These are phyloP conservation scores for Hymenoscyphus occultus DNA, from an alignment of 2,329 filamentous ascomycete genomes.

Conservation along the genomic window DNA sequence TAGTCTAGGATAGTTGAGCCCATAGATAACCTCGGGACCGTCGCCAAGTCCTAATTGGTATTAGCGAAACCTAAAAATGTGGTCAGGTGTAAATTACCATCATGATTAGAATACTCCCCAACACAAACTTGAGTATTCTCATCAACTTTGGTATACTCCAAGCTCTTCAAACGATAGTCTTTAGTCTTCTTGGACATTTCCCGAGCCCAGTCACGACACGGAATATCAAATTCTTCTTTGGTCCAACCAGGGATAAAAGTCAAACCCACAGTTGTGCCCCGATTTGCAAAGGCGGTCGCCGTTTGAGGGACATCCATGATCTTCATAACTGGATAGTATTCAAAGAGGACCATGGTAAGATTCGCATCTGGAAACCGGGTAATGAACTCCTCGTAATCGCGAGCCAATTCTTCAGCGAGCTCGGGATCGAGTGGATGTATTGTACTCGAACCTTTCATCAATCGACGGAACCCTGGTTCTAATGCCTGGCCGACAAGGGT, in stretches of 20 bases:
- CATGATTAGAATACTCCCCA: conserved; percentile 29
- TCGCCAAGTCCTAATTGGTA: conserved; percentile 18
- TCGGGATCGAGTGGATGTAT: conserved; percentile 33
- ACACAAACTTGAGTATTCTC: conserved; percentile 13
- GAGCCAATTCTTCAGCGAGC: conserved; percentile 31
- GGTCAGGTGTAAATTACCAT: conserved; percentile 15
- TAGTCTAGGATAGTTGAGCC: conserved; percentile 42
- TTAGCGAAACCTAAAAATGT: conserved; percentile 6
- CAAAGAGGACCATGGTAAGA: conserved; percentile 26
- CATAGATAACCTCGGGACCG: conserved; percentile 37
- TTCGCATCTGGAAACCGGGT: conserved; percentile 20
- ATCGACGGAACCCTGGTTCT: conserved; percentile 39
- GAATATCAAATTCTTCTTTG: conserved; percentile 19
- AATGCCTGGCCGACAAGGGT: conserved; percentile 32
- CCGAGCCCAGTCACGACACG: conserved; percentile 23
- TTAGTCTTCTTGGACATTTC: conserved; percentile 16
- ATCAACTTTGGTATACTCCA: conserved; percentile 11
- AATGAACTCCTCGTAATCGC: conserved; percentile 34
- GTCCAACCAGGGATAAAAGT: conserved; percentile 35
- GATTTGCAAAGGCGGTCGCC: conserved; percentile 30
- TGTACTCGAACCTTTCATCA: conserved; percentile 39
- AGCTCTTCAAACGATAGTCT: conserved; percentile 12
- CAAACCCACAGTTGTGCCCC: conserved; percentile 29
- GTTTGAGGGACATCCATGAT: conserved; percentile 23
- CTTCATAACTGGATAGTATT: conserved; percentile 25